Evolutionary conservation across 768 basidiomycete species (phyloP).

Genomic region (Pilatotrama ljubarskyi): DNA sequence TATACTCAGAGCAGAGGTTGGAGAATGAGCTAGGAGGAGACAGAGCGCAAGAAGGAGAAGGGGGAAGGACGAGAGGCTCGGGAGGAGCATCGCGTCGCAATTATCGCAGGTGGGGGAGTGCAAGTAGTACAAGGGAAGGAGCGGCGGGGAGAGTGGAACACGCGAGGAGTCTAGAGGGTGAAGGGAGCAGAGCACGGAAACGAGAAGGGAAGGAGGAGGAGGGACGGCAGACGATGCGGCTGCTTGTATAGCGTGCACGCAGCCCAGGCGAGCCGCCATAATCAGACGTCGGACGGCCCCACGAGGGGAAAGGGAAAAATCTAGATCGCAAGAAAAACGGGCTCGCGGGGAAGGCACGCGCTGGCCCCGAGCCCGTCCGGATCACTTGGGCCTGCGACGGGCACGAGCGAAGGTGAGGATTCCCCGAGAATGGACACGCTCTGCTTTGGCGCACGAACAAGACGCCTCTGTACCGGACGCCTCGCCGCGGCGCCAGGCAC

Average conservation of each 20-base stretch:
- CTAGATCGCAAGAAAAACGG: conserved; percentile 1
- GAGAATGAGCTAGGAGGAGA: conserved; percentile 1
- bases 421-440: conserved; percentile 4
- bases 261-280: conserved; percentile 2
- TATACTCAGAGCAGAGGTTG: conserved; percentile 4
- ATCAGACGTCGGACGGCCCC: conserved; percentile 11
- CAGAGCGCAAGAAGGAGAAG: conserved; percentile 4
- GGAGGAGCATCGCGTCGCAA: conserved; percentile 6
- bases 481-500: not conserved
- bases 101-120: not conserved
- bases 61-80: conserved; percentile 7
- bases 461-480: not conserved
- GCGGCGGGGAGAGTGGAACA: not conserved
- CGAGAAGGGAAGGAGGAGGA: not conserved
- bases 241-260: conserved; percentile 2
- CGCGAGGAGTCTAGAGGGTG: not conserved
- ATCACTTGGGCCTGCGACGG: not conserved
- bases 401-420: not conserved
- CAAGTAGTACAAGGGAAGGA: not conserved
- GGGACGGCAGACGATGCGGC: not conserved
- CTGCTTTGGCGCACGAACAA: not conserved
- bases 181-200: not conserved
- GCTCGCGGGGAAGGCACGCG: conserved; percentile 5
- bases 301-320: conserved; percentile 9
- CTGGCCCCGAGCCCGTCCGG: conserved; percentile 2